Conservation (phyloP, 257 asterid species). For the Solanum sejunctum region DNA sequence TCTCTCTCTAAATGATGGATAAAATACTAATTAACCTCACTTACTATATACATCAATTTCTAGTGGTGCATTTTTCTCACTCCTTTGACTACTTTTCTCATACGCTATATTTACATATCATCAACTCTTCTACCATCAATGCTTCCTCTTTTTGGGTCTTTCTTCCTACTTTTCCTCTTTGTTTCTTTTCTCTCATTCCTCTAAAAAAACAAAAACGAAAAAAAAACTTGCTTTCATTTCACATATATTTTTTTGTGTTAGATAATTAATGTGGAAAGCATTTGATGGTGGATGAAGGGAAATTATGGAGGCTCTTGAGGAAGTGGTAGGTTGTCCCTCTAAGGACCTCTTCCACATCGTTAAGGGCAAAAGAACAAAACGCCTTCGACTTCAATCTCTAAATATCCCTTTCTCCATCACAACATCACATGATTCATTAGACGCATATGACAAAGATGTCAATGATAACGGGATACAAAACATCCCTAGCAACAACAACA, state of each 20-base stretch:
- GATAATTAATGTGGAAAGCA: neutral
- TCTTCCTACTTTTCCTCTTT: neutral
- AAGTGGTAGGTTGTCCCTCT: conserved; percentile 11
- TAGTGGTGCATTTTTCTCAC: neutral
- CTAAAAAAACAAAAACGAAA: neutral
- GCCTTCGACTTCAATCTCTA: conserved; percentile 21
- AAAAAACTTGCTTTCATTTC: neutral
- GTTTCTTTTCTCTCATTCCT: conserved; percentile 11
- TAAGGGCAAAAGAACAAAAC: conserved; percentile 31
- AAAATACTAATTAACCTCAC: neutral
- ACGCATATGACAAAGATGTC: neutral
- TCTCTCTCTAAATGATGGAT: neutral
- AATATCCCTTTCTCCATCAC: conserved; percentile 17
- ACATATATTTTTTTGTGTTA: neutral
- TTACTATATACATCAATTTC: neutral
- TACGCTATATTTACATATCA: neutral
- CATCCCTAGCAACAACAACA: neutral
- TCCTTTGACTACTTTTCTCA: neutral
- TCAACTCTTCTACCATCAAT: neutral
- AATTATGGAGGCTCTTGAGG: conserved; percentile 21
- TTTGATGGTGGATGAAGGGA: conserved; percentile 9
- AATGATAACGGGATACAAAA: neutral
- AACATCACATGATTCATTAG: conserved; percentile 10
- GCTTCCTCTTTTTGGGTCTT: neutral
- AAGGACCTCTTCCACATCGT: conserved; percentile 19